Conservation (phyloP, 2,329 filamentous ascomycete species). For the Trichoderma semiorbis region DNA sequence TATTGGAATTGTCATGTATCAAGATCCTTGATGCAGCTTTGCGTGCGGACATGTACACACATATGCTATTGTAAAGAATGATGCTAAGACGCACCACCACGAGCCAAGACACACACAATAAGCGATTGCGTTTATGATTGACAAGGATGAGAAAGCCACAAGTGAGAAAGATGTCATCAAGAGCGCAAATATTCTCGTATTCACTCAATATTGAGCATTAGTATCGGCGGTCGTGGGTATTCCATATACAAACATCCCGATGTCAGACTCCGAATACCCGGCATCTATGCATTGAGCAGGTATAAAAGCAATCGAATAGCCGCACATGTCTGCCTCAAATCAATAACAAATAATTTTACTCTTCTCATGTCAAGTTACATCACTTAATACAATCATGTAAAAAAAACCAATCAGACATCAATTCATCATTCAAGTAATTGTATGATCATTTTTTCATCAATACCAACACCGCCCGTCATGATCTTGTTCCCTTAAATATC, state of each 20-base stretch:
- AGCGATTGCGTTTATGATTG: rapidly evolving
- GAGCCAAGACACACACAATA: neutral
- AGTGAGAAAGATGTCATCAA: neutral
- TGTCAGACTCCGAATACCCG: neutral
- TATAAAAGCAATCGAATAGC: neutral
- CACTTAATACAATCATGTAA: neutral
- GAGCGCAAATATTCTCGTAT: neutral
- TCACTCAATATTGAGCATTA: neutral
- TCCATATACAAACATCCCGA: neutral
- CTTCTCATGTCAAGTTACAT: neutral
- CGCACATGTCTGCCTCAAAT: neutral
- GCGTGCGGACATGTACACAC: neutral
- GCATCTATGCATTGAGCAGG: neutral
- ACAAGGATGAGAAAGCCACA: neutral
- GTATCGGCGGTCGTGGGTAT: neutral
- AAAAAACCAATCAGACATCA: neutral
- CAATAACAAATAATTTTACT: neutral
- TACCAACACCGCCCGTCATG: neutral
- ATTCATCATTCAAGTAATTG: neutral
- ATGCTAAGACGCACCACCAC: neutral
- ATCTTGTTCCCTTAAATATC: neutral
- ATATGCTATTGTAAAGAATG: neutral
- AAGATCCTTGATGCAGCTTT: neutral
- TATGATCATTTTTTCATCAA: neutral
- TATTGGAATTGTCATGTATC: neutral